Conservation (phyloP, 345 rosid species). For the Fremontodendron californicum region DNA sequence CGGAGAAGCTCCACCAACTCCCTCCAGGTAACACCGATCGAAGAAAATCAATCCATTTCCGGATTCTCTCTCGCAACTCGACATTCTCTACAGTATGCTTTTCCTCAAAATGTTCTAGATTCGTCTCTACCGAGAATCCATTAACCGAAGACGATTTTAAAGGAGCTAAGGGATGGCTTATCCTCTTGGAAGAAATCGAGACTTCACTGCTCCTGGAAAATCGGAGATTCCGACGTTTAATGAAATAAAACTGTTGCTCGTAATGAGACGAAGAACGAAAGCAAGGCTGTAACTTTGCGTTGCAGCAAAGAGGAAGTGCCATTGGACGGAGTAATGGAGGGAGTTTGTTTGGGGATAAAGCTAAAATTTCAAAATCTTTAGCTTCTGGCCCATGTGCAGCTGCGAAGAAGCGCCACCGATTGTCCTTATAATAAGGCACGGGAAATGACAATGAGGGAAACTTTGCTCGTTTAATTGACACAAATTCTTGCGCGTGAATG, state of each 20-base stretch:
- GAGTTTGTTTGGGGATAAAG: constrained; percentile 15
- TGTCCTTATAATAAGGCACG: background rate
- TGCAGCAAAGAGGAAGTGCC: constrained; percentile 46
- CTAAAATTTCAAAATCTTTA: background rate
- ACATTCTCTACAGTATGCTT: constrained; percentile 29
- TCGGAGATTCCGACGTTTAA: constrained; percentile 26
- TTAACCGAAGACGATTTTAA: constrained; percentile 46
- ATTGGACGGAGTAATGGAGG: constrained; percentile 28
- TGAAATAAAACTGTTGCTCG: constrained; percentile 11
- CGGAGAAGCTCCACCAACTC: constrained; percentile 84
- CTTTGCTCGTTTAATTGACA: background rate
- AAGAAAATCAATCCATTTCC: constrained; percentile 43
- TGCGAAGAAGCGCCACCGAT: constrained; percentile 9
- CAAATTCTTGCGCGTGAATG: constrained; percentile 1
- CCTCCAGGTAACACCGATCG: constrained; percentile 80
- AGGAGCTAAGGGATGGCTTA: constrained; percentile 19
- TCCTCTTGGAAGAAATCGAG: constrained; percentile 14
- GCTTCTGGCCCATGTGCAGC: constrained; percentile 12
- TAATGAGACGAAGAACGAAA: constrained; percentile 31
- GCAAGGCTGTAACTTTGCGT: constrained; percentile 25
- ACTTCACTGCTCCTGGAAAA: constrained; percentile 13
- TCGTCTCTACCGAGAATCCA: constrained; percentile 45
- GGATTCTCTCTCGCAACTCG: constrained; percentile 42
- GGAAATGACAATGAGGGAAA: background rate
- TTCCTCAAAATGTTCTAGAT: constrained; percentile 24